phyloP scores from a whole-genome alignment of 2,329 filamentous ascomycete species.

The Thielaviopsis musarum region DNA sequence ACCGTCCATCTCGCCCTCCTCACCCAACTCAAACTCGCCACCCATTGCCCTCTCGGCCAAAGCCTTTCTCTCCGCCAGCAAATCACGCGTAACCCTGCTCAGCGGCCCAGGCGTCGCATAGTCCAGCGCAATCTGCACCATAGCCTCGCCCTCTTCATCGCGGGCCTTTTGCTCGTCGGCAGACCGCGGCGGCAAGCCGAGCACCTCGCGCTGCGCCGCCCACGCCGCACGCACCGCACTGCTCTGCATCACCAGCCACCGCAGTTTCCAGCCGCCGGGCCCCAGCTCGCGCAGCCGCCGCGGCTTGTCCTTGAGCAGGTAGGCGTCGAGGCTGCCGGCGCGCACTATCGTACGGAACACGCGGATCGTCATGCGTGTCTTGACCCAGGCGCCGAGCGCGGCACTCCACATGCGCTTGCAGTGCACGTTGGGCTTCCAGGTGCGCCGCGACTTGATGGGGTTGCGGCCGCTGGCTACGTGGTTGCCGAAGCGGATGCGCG shows the following conservation, averaged over 20 bases:
- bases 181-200: conserved; percentile 40
- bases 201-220: conserved; percentile 40
- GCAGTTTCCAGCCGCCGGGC: conserved; percentile 25
- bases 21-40: conserved; percentile 31
- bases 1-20: conserved; percentile 21
- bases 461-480: conserved; percentile 52
- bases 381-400: conserved; percentile 43
- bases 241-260: conserved; percentile 82
- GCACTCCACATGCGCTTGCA: conserved; percentile 50
- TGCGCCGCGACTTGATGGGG: conserved; percentile 52
- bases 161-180: conserved; percentile 16
- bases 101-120: conserved; percentile 25
- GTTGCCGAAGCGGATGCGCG: conserved; percentile 65
- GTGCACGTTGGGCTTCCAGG: conserved; percentile 61
- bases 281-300: conserved; percentile 42
- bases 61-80: conserved; percentile 26
- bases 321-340: conserved; percentile 77
- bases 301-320: conserved; percentile 67
- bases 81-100: conserved; percentile 20
- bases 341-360: conserved; percentile 55
- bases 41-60: conserved; percentile 18
- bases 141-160: conserved; percentile 21
- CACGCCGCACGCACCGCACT: conserved; percentile 46
- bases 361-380: conserved; percentile 50
- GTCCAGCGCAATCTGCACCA: conserved; percentile 26